Evolutionary conservation across 768 basidiomycete genomes (phyloP).

Genomic region (Saitozyma podzolica): DNA sequence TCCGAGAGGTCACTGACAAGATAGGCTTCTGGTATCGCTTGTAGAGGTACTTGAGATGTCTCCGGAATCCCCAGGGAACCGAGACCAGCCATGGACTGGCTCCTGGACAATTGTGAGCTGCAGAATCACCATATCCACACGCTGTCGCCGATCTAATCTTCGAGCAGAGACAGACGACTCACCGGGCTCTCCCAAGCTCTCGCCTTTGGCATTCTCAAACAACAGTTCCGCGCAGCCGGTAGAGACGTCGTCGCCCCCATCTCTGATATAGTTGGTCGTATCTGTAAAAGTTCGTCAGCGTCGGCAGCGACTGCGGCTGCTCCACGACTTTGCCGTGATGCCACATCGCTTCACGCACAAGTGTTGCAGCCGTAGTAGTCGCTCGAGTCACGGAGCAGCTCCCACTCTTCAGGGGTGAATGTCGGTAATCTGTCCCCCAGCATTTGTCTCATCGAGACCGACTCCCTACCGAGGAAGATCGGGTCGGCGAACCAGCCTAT

Average conservation of each 20-base stretch:
- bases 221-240: neutral
- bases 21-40: constrained; percentile 5
- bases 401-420: constrained; percentile 5
- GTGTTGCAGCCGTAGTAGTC: constrained; percentile 7
- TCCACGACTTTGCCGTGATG: too few relatives aligned
- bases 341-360: neutral
- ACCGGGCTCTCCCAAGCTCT: constrained; percentile 7
- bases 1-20: neutral
- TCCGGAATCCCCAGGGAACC: constrained; percentile 6
- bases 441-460: constrained; percentile 2
- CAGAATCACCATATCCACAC: neutral
- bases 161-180: neutral
- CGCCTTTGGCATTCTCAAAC: neutral
- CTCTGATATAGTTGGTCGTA: constrained; percentile 3
- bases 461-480: constrained; percentile 59
- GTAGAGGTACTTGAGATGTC: constrained; percentile 7
- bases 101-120: neutral
- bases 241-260: neutral
- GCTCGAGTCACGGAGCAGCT: constrained; percentile 8
- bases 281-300: neutral
- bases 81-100: constrained; percentile 9
- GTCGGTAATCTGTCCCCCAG: constrained; percentile 5
- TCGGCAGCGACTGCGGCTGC: too few relatives aligned
- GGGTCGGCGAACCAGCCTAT: constrained; percentile 65
- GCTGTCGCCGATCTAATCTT: too few relatives aligned